Conservation (phyloP, 495 filamentous ascomycete genomes). For the Aspergillus campestris region DNA sequence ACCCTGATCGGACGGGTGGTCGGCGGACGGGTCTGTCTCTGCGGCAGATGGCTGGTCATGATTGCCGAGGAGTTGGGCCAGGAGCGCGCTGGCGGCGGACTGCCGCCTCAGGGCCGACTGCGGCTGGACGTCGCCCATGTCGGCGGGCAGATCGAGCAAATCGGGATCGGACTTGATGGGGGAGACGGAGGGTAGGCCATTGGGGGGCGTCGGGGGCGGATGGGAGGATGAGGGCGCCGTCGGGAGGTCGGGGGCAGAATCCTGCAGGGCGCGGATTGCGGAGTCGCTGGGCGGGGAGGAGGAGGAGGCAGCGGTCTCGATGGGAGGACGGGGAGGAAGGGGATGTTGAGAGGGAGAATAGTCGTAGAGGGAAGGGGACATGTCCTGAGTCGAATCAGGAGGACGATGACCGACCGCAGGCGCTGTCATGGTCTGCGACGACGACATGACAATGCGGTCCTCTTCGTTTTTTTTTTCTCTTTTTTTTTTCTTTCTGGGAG, state of each 20-base stretch:
- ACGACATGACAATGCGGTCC: slow-evolving; percentile 40
- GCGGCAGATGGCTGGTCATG: slow-evolving; percentile 19
- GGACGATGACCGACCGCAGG: slow-evolving; percentile 45
- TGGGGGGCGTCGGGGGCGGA: slow-evolving; percentile 10
- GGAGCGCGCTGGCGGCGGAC: slow-evolving; percentile 36
- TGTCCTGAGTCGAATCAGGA: slow-evolving; percentile 37
- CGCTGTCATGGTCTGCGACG: slow-evolving; percentile 50
- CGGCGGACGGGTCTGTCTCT: slow-evolving; percentile 7
- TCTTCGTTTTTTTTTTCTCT: slow-evolving; percentile 11
- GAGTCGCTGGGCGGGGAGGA: slow-evolving; percentile 36
- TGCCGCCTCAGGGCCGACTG: slow-evolving; percentile 21
- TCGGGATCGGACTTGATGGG: slow-evolving; percentile 29
- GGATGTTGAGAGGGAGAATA: slow-evolving; percentile 26
- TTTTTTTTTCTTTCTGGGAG: background rate
- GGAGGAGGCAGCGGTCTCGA: slow-evolving; percentile 19
- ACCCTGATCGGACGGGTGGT: background rate
- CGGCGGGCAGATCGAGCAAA: slow-evolving; percentile 3
- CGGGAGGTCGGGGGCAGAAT: slow-evolving; percentile 31
- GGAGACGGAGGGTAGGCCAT: slow-evolving; percentile 22
- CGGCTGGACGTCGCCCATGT: slow-evolving; percentile 2
- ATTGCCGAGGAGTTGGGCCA: slow-evolving; percentile 37
- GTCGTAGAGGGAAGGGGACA: slow-evolving; percentile 30
- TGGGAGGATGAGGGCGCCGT: background rate
- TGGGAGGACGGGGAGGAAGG: slow-evolving; percentile 1
- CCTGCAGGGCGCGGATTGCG: slow-evolving; percentile 39